phyloP scores from a whole-genome alignment of 495 filamentous ascomycete genomes.

The Trichoderma parareesei region DNA sequence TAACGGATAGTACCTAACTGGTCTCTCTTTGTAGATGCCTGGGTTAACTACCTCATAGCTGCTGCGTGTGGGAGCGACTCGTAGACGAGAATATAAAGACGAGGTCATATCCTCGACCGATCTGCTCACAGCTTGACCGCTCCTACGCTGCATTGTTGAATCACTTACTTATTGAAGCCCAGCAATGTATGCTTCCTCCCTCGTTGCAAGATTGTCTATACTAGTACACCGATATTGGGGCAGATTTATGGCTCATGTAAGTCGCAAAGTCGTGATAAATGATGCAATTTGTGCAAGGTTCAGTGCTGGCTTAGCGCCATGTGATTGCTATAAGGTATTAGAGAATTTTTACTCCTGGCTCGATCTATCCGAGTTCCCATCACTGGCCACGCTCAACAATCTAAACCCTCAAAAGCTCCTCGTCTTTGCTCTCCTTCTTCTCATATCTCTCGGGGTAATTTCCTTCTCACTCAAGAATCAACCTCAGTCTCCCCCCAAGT shows the following conservation, averaged over 20 bases:
- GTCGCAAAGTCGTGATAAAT: conserved; percentile 1
- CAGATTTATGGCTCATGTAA: neutral
- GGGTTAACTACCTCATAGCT: no score
- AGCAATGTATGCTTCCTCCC: no score
- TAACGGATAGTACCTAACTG: no score
- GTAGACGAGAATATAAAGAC: no score
- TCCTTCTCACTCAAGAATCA: neutral
- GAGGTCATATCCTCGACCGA: no score
- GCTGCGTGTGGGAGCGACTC: no score
- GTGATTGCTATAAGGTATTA: neutral
- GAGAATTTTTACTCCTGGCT: neutral
- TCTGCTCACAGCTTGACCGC: no score
- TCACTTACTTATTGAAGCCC: no score
- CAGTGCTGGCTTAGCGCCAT: neutral
- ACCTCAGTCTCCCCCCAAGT: no score
- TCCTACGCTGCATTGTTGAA: no score
- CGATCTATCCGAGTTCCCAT: neutral
- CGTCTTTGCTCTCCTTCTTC: neutral
- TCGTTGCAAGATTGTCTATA: neutral
- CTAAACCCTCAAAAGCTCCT: neutral
- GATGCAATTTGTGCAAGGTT: neutral
- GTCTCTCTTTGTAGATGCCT: no score
- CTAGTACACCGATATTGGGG: neutral
- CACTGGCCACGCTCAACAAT: neutral
- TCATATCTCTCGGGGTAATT: neutral